Evolutionary conservation across 2,329 filamentous ascomycete species (phyloP).

Genomic region (Trichoderma sp.): DNA sequence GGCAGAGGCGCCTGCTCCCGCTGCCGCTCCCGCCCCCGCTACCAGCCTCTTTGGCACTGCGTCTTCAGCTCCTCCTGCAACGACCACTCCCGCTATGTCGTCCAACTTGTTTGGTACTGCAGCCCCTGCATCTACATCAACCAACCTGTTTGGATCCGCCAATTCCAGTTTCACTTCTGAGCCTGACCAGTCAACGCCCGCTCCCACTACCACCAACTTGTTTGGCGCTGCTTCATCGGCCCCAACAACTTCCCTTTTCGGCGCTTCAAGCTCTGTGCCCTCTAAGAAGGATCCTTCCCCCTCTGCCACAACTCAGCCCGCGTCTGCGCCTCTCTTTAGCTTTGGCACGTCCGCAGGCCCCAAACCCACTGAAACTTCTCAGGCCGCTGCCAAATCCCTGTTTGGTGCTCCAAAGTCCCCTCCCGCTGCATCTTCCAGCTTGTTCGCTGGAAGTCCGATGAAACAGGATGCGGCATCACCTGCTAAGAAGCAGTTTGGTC

Average conservation of each 20-base stretch:
- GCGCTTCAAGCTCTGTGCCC: conserved; percentile 26
- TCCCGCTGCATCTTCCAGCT: conserved; percentile 28
- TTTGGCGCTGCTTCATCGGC: conserved; percentile 18
- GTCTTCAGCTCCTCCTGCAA: conserved; percentile 24
- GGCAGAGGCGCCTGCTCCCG: conserved; percentile 29
- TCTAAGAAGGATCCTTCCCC: conserved; percentile 26
- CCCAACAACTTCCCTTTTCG: conserved; percentile 29
- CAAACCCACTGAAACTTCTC: conserved; percentile 31
- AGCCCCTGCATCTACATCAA: conserved; percentile 24
- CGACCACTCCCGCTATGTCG: conserved; percentile 25
- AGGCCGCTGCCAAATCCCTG: conserved; percentile 35
- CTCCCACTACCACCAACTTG: conserved; percentile 13
- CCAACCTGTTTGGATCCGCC: conserved; percentile 20
- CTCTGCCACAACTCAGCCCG: conserved; percentile 22
- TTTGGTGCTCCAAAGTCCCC: conserved; percentile 40
- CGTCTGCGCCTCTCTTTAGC: conserved; percentile 34
- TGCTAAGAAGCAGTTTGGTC: conserved; percentile 37
- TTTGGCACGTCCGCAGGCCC: conserved; percentile 32
- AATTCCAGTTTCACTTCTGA: neutral
- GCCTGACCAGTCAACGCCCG: conserved; percentile 18
- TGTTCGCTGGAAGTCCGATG: conserved; percentile 44
- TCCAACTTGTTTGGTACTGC: conserved; percentile 29
- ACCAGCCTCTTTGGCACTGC: conserved; percentile 33
- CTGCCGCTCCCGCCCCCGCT: conserved; percentile 13
- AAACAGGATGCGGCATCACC: conserved; percentile 43